These are phyloP conservation scores for Inga oerstediana DNA, from an alignment of 306 rosid species.

Conservation along the genomic window DNA sequence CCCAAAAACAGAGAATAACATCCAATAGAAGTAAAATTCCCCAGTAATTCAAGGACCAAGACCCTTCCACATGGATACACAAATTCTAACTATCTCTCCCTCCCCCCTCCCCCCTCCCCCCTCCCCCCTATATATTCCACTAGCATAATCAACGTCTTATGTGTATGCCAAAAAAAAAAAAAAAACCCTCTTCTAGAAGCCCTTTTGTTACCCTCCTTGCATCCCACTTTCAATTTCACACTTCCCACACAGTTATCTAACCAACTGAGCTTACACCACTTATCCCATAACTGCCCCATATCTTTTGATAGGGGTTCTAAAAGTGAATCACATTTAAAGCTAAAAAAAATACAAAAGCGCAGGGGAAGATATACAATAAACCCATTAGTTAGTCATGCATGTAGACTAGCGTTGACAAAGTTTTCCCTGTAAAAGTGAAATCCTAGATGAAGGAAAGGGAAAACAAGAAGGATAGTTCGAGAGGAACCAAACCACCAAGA, in stretches of 20 bases:
- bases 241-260: background rate
- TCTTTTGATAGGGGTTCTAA: background rate
- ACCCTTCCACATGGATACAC: background rate
- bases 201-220: background rate
- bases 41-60: background rate
- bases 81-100: background rate
- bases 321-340: conserved; percentile 20
- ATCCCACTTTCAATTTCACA: background rate
- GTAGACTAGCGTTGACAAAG: background rate
- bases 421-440: background rate
- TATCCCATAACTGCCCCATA: background rate
- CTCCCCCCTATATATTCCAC: background rate
- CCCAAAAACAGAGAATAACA: background rate
- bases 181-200: background rate
- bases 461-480: background rate
- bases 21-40: background rate
- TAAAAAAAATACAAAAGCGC: background rate
- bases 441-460: background rate
- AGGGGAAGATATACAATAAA: conserved; percentile 3
- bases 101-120: background rate
- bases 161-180: too few relatives aligned
- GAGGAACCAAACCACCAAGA: background rate
- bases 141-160: background rate
- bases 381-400: background rate
- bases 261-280: background rate